A percentile compares a stretch with the other conserved stretches of the same genome.
These are phyloP conservation scores for Stevia rebaudiana DNA, from an alignment of 140 eudicot species.

Conservation along the genomic window DNA sequence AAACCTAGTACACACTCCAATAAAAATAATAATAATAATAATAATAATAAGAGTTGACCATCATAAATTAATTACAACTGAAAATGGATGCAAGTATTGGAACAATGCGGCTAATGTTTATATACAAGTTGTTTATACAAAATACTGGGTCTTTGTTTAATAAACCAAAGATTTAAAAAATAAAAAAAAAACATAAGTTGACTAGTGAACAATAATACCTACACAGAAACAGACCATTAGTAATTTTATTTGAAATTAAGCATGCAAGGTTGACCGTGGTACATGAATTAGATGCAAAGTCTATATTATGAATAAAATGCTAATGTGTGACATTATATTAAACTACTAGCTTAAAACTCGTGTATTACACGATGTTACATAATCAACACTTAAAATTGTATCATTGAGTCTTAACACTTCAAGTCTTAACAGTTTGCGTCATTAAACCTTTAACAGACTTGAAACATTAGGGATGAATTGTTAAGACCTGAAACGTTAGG, in stretches of 20 bases:
- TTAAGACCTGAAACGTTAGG: no score
- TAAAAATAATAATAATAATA: not conserved
- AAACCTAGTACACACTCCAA: constrained; percentile 43
- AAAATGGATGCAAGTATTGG: not conserved
- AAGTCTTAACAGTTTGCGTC: no score
- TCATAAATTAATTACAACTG: not conserved
- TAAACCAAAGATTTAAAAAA: not conserved
- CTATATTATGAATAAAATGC: not conserved
- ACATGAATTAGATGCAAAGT: not conserved
- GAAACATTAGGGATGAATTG: no score
- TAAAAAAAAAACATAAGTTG: not conserved
- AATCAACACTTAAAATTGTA: no score
- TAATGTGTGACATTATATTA: not conserved
- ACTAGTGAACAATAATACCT: not conserved
- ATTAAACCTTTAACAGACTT: no score
- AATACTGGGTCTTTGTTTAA: not conserved
- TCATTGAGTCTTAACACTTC: no score
- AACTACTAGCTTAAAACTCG: no score
- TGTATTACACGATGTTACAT: no score
- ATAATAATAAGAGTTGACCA: not conserved
- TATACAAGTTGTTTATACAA: not conserved
- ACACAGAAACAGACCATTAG: not conserved
- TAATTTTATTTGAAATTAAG: not conserved
- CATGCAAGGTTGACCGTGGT: not conserved
- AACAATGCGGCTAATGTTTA: not conserved